phyloP scores from a whole-genome alignment of 768 basidiomycete genomes.

The Pilatotrama ljubarskyi region DNA sequence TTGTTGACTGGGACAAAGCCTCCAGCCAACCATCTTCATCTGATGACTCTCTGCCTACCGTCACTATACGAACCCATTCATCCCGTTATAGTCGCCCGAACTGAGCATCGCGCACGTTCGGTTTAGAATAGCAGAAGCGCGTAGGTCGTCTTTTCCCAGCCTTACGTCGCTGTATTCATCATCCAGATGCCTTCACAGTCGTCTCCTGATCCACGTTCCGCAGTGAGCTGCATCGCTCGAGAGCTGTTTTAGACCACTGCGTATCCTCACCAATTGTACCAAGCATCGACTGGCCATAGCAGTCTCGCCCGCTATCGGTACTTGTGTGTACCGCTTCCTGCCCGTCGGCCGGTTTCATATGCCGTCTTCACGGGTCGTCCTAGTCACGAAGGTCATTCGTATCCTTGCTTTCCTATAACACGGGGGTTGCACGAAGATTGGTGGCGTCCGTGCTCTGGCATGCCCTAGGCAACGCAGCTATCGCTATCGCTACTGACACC shows the following conservation, averaged over 20 bases:
- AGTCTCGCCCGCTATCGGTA: background rate
- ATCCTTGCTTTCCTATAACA: background rate
- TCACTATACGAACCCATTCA: background rate
- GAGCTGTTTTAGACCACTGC: slow-evolving; percentile 1
- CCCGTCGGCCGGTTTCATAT: background rate
- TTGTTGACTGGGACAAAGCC: background rate
- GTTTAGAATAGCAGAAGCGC: background rate
- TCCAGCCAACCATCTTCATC: slow-evolving; percentile 11
- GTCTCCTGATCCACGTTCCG: slow-evolving; percentile 5
- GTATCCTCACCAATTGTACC: background rate
- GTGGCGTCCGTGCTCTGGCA: background rate
- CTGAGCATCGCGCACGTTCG: background rate
- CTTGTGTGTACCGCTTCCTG: background rate
- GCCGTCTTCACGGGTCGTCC: background rate
- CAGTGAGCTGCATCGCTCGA: slow-evolving; percentile 1
- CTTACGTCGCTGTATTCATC: background rate
- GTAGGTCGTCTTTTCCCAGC: slow-evolving; percentile 1
- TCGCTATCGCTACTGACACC: background rate
- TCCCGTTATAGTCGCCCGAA: background rate
- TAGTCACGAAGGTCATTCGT: background rate
- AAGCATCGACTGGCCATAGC: background rate
- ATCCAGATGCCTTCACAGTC: background rate
- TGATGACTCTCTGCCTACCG: slow-evolving; percentile 4
- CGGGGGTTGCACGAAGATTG: slow-evolving; percentile 1
- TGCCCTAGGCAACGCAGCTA: background rate